Conservation (phyloP, 306 rosid species). For the Spatholobus suberectus region DNA sequence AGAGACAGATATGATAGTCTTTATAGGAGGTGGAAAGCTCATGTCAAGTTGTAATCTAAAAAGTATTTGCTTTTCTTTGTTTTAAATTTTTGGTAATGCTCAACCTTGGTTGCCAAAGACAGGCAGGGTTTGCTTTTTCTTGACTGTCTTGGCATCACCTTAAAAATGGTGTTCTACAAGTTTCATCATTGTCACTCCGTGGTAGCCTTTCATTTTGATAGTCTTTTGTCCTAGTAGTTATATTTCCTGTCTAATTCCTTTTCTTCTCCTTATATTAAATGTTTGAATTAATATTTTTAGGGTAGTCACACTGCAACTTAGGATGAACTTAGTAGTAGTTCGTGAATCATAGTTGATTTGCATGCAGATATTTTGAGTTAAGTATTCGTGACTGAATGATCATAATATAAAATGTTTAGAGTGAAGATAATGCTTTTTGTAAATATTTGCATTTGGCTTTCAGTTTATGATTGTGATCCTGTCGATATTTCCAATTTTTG, state of each 20-base stretch:
- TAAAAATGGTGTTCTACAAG: background rate
- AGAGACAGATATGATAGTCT: constrained; percentile 66
- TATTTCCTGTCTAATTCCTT: constrained; percentile 18
- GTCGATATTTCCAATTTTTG: background rate
- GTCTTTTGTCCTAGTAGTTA: constrained; percentile 1
- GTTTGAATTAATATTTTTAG: constrained; percentile 9
- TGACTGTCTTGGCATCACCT: constrained; percentile 29
- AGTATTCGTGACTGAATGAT: background rate
- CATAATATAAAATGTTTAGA: background rate
- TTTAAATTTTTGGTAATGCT: background rate
- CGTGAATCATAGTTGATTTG: constrained; percentile 2
- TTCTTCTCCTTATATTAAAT: background rate
- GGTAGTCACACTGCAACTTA: constrained; percentile 20
- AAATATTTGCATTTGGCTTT: background rate
- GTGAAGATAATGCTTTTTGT: background rate
- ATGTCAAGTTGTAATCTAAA: constrained; percentile 31
- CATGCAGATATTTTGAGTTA: background rate
- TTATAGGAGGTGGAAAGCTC: constrained; percentile 61
- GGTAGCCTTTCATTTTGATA: constrained; percentile 10
- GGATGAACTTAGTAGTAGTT: background rate
- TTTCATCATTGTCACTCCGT: constrained; percentile 23
- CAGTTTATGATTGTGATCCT: constrained; percentile 12
- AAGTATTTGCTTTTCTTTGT: background rate
- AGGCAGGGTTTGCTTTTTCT: constrained; percentile 26
- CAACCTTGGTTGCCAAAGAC: background rate